Conservation (phyloP, 306 rosid species). For the Oxytropis ochrocephala region DNA sequence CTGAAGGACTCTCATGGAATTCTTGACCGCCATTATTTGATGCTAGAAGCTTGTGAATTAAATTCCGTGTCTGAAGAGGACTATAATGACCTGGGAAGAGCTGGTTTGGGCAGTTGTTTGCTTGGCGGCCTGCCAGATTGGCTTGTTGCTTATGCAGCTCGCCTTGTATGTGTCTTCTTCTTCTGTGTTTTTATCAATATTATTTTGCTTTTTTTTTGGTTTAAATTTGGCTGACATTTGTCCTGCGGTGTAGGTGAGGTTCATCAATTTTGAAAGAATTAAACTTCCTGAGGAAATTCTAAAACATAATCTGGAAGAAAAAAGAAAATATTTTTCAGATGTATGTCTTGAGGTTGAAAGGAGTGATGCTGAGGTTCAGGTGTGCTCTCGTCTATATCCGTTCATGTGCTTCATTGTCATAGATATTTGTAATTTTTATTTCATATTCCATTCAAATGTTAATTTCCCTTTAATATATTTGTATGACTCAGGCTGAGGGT, state of each 20-base stretch:
- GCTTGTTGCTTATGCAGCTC: slow-evolving; percentile 95
- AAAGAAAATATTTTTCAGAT: slow-evolving; percentile 83
- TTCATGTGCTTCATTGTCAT: neutral
- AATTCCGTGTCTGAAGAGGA: slow-evolving; percentile 86
- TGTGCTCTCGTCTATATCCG: slow-evolving; percentile 15
- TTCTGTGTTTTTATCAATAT: slow-evolving; percentile 2
- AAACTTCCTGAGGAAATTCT: slow-evolving; percentile 91
- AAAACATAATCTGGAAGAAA: slow-evolving; percentile 79
- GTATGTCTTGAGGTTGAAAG: slow-evolving; percentile 85
- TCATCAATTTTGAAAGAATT: slow-evolving; percentile 85
- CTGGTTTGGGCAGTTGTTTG: slow-evolving; percentile 97
- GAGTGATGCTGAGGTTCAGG: slow-evolving; percentile 98
- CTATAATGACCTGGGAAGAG: slow-evolving; percentile 80
- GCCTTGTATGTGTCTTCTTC: slow-evolving; percentile 57
- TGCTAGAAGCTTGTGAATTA: slow-evolving; percentile 90
- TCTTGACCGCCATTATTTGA: slow-evolving; percentile 73
- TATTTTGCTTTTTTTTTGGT: neutral
- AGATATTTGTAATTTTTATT: neutral
- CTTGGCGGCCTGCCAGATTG: slow-evolving; percentile 98
- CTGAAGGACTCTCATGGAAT: slow-evolving; percentile 88
- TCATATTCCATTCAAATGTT: neutral
- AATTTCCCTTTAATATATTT: slow-evolving; percentile 1
- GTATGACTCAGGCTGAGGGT: slow-evolving; percentile 82
- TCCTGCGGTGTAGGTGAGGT: slow-evolving; percentile 71
- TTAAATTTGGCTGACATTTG: slow-evolving; percentile 20